Percentiles rank a stretch among this genome's conserved stretches.
Evolutionary conservation across 164 flowering plant species (phyloP).

Genomic region (Magnolia changhungtana): DNA sequence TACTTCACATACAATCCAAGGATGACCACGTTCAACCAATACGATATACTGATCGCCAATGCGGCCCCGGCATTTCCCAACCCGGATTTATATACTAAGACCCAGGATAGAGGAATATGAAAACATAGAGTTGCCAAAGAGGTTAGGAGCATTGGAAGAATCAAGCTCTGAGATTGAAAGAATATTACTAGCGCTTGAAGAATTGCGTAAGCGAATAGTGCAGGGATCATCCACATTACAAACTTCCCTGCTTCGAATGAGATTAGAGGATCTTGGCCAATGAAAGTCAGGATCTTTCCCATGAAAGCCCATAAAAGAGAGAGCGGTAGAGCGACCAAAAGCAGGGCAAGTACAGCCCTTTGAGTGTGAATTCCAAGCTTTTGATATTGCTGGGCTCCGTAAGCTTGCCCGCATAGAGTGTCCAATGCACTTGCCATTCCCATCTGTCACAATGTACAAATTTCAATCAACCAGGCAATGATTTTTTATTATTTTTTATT

Average conservation of each 20-base stretch:
- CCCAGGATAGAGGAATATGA: conserved; percentile 53
- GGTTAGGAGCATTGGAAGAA: conserved; percentile 39
- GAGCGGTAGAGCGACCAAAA: conserved; percentile 38
- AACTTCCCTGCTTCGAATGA: conserved; percentile 50
- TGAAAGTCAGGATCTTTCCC: conserved; percentile 37
- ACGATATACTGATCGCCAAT: conserved; percentile 34
- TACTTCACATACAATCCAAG: conserved; percentile 34
- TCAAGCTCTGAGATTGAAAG: conserved; percentile 48
- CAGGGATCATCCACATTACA: conserved; percentile 41
- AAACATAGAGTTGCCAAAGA: conserved; percentile 28
- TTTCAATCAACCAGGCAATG: background rate
- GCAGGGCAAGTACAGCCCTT: conserved; percentile 39
- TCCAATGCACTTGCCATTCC: conserved; percentile 62
- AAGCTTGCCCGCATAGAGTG: conserved; percentile 62
- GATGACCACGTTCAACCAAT: conserved; percentile 46
- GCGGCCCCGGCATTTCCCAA: conserved; percentile 46
- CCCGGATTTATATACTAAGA: conserved; percentile 44
- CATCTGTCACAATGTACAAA: conserved; percentile 22
- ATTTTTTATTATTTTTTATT: no score
- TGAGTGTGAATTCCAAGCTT: conserved; percentile 41
- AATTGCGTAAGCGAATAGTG: conserved; percentile 42
- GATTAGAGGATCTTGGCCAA: conserved; percentile 56
- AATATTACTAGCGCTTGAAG: conserved; percentile 43
- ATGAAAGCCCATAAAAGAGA: conserved; percentile 44
- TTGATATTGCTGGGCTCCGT: conserved; percentile 53